Conservation (phyloP, 75 land plant species). For the Adiantum capillusveneris region DNA sequence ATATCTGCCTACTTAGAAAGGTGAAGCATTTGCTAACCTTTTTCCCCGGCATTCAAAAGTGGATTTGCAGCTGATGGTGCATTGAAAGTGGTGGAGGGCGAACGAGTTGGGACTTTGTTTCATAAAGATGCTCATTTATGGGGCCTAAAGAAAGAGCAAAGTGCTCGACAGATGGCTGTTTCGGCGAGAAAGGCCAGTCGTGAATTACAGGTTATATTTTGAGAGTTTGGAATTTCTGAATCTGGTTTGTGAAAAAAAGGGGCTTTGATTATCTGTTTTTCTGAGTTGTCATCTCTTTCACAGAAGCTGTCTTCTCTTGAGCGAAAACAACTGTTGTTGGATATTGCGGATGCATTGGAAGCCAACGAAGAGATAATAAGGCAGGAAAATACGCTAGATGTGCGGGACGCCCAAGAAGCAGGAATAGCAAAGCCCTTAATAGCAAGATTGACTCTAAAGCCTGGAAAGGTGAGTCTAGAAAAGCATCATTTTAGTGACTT, state of each 20-base stretch:
- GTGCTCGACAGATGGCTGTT: slow-evolving; percentile 90
- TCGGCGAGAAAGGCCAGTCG: slow-evolving; percentile 86
- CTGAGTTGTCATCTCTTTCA: not conserved
- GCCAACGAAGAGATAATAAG: slow-evolving; percentile 56
- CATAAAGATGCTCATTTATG: slow-evolving; percentile 71
- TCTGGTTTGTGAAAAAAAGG: no score
- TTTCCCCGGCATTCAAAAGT: slow-evolving; percentile 25
- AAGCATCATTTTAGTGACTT: not conserved
- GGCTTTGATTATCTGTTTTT: not conserved
- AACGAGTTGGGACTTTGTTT: slow-evolving; percentile 83
- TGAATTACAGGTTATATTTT: slow-evolving; percentile 61
- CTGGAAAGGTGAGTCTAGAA: slow-evolving; percentile 82
- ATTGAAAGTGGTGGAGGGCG: slow-evolving; percentile 64
- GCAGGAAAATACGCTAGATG: slow-evolving; percentile 75
- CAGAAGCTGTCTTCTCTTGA: slow-evolving; percentile 62
- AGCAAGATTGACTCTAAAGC: slow-evolving; percentile 67
- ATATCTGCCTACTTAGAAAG: no score
- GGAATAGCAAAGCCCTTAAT: slow-evolving; percentile 70
- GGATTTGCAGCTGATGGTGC: slow-evolving; percentile 68
- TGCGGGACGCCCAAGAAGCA: slow-evolving; percentile 53
- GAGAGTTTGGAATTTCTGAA: not conserved
- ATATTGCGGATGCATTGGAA: slow-evolving; percentile 78
- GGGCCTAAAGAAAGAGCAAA: slow-evolving; percentile 36
- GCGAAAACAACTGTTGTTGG: slow-evolving; percentile 53
- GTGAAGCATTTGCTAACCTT: no score